phyloP scores from a whole-genome alignment of 345 rosid species.

The Hypericum androsaemum region DNA sequence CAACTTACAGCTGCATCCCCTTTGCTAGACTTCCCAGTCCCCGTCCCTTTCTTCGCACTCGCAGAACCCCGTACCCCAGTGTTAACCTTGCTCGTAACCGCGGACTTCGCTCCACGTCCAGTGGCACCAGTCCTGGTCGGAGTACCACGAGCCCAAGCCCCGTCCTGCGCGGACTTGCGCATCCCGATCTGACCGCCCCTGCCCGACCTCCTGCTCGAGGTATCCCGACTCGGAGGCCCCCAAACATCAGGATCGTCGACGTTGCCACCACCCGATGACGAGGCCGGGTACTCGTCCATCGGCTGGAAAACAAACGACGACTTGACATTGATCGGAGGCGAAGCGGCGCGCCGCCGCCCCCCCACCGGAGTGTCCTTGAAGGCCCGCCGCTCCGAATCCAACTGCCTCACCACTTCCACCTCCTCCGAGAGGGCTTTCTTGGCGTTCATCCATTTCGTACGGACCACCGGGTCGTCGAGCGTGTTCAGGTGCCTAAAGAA shows the following conservation, averaged over 20 bases:
- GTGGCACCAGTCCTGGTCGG: slow-evolving; percentile 43
- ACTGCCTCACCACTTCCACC: slow-evolving; percentile 79
- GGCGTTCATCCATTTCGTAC: slow-evolving; percentile 92
- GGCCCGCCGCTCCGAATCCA: slow-evolving; percentile 87
- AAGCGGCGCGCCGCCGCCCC: slow-evolving; percentile 65
- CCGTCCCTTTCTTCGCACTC: slow-evolving; percentile 66
- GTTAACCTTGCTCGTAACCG: slow-evolving; percentile 46
- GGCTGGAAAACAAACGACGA: slow-evolving; percentile 94
- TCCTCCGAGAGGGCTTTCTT: slow-evolving; percentile 88
- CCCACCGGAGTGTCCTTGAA: slow-evolving; percentile 76
- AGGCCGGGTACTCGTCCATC: slow-evolving; percentile 87
- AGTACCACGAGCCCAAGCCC: slow-evolving; percentile 78
- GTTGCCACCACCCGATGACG: slow-evolving; percentile 50
- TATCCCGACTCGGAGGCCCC: slow-evolving; percentile 96
- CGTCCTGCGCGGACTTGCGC: slow-evolving; percentile 92
- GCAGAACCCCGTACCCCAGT: slow-evolving; percentile 57
- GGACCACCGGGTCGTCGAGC: slow-evolving; percentile 65
- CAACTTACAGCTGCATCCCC: slow-evolving; percentile 62
- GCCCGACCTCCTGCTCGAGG: slow-evolving; percentile 56
- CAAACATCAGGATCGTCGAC: slow-evolving; percentile 99
- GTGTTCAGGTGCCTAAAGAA: slow-evolving; percentile 61
- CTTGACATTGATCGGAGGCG: slow-evolving; percentile 77
- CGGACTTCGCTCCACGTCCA: slow-evolving; percentile 67
- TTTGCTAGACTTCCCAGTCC: slow-evolving; percentile 62
- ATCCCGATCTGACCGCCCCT: slow-evolving; percentile 68